These are phyloP conservation scores for Blastomyces gilchristii DNA, from an alignment of 2,329 filamentous ascomycete genomes.

Conservation along the genomic window DNA sequence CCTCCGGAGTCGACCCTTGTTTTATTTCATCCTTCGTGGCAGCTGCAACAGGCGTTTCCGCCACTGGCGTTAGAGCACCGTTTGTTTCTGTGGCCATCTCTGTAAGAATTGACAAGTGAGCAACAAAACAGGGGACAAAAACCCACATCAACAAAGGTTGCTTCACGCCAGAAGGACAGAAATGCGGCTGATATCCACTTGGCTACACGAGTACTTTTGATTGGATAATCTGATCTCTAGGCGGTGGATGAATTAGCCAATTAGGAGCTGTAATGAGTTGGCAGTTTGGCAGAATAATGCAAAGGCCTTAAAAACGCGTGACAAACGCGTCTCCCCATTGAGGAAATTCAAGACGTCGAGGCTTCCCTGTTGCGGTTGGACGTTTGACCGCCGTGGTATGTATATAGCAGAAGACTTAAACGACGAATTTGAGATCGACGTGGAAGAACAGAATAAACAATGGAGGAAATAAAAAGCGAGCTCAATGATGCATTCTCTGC, in stretches of 20 bases:
- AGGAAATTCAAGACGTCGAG: background rate
- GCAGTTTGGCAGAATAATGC: background rate
- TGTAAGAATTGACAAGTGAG: background rate
- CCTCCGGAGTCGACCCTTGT: background rate
- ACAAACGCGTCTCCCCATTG: background rate
- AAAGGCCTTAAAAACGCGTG: conserved; percentile 1
- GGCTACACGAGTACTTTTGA: background rate
- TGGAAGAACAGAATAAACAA: background rate
- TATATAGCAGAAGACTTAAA: background rate
- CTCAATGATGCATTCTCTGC: conserved; percentile 51
- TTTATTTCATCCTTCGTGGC: background rate
- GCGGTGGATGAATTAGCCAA: background rate
- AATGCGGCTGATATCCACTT: background rate
- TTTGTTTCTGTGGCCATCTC: conserved; percentile 3
- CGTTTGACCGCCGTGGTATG: background rate
- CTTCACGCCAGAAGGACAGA: too few species aligned
- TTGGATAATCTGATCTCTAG: background rate
- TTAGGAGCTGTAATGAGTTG: background rate
- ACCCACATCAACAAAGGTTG: background rate
- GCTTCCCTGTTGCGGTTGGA: background rate
- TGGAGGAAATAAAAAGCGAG: conserved; percentile 25
- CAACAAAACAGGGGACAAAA: background rate
- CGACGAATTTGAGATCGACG: background rate
- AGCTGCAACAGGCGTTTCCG: conserved; percentile 7
- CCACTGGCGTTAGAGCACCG: conserved; percentile 9